Base-by-base conservation (phyloP, 2,329 filamentous ascomycete species). In the Colletotrichum eleusines region DNA sequence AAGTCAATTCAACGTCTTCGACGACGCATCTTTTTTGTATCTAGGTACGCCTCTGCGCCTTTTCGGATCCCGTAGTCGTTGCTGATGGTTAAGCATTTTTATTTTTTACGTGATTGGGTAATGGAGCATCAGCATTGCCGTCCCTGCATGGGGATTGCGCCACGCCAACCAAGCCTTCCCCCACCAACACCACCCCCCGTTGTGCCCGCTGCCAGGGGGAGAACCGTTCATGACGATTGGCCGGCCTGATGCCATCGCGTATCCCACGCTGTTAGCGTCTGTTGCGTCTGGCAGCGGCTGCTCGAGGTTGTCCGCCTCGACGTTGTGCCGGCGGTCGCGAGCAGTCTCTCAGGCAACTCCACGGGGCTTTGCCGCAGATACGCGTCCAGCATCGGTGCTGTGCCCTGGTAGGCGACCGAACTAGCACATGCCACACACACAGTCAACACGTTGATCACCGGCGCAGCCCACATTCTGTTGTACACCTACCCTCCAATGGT, bases 291-390 rank as follows among this genome's bases (percentile, higher is more conserved):
- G n/a, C 40, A 23, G 63, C 68, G 46, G 35, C 57, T 57, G 35
- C 40, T 31, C 26, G 57, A 35, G 18, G 44, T 53, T 2, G 59
- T 65, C 26, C 51, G 33, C 46, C 18, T 53, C 7, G 63, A 46
- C 8, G 63, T 11, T 20, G 48, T 42, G 23, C 33, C 51, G 28
- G 65, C 65, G 20, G 59, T 50, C 4, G 5, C 54, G 11, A 71
- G 35, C 12, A 71, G 69, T 28, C 61, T 53, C 42, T 69, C 69
- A 5, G 66, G 46, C 38, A 64, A n/a, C 40, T 62, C 60, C 38
- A 48, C 26, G 11, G 59, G 46, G 23, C 51, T 60, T 26, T 28
- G 33, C 20, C 54, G 48, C 48, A 51, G 31, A 40, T 69, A 71
- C 31, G 14, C 26, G 11, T 33, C 65, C 46, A 71, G 40, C 59